These are phyloP conservation scores for Acacia concinna DNA, from an alignment of 331 rosid species.

Conservation along the genomic window DNA sequence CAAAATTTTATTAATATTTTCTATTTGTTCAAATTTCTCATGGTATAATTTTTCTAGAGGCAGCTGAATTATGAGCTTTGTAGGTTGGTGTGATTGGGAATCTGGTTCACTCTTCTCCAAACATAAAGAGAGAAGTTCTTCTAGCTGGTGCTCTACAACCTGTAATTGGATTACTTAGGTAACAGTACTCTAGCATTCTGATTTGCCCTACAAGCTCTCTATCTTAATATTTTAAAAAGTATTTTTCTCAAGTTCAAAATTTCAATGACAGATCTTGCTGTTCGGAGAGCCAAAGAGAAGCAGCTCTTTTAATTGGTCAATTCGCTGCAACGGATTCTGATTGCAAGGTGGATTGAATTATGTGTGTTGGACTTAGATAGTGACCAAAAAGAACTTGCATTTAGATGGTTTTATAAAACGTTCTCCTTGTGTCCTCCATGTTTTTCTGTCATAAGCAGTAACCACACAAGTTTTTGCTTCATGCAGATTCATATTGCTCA, in stretches of 20 bases:
- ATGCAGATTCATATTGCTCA: constrained; percentile 87
- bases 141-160: constrained; percentile 93
- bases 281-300: constrained; percentile 88
- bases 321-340: constrained; percentile 90
- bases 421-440: not conserved
- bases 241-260: constrained; percentile 3
- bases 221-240: not conserved
- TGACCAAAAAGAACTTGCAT: not conserved
- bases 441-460: not conserved
- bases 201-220: not conserved
- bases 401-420: not conserved
- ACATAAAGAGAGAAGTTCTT: constrained; percentile 84
- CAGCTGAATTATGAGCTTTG: constrained; percentile 34
- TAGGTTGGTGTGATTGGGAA: constrained; percentile 98
- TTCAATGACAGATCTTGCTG: constrained; percentile 66
- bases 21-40: not conserved
- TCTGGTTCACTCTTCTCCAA: constrained; percentile 93
- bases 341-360: constrained; percentile 62
- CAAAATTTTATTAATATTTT: constrained; percentile 1
- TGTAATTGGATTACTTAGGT: constrained; percentile 87
- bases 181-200: constrained; percentile 9
- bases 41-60: constrained; percentile 1
- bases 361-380: not conserved
- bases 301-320: constrained; percentile 93
- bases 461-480: constrained; percentile 21